These are phyloP conservation scores for Penicillium angulare DNA, from an alignment of 495 filamentous ascomycete species.

Conservation along the genomic window DNA sequence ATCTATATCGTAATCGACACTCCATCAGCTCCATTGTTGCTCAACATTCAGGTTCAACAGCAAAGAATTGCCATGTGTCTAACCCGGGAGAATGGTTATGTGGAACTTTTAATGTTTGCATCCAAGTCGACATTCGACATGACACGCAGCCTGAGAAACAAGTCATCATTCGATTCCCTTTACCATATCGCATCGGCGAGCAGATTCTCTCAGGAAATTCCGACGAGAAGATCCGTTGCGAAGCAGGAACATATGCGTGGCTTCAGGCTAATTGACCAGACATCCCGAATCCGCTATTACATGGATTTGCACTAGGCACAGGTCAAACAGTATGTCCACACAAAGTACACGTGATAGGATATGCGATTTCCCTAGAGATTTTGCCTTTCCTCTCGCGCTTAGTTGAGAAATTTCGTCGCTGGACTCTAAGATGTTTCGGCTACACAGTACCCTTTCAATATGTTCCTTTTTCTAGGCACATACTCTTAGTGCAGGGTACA, in stretches of 20 bases:
- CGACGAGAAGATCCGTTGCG: constrained; percentile 37
- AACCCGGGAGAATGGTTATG: constrained; percentile 29
- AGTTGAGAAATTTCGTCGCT: too few species aligned
- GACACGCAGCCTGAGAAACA: constrained; percentile 12
- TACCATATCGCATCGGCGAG: constrained; percentile 34
- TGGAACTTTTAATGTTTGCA: constrained; percentile 36
- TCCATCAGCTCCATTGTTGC: constrained; percentile 15
- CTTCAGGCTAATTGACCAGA: constrained; percentile 18
- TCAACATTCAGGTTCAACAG: constrained; percentile 18
- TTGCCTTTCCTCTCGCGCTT: too few species aligned
- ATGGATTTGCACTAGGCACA: too few species aligned
- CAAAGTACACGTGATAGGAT: too few species aligned
- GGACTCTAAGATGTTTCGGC: too few species aligned
- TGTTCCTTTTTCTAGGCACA: too few species aligned
- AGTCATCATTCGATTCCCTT: constrained; percentile 33
- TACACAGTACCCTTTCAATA: too few species aligned
- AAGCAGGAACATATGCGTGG: constrained; percentile 29
- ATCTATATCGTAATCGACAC: constrained; percentile 13
- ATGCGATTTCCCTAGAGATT: too few species aligned
- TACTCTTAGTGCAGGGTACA: too few species aligned
- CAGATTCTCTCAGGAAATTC: constrained; percentile 26
- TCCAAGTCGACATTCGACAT: constrained; percentile 25
- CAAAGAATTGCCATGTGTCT: constrained; percentile 16
- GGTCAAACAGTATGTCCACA: too few species aligned
- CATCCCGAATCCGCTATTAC: constrained; percentile 12